Percentiles rank a stretch among this genome's conserved stretches.
Evolutionary conservation across 1,284 basidiomycete species (phyloP).

Genomic region (Exobasidium cylindrosporum): DNA sequence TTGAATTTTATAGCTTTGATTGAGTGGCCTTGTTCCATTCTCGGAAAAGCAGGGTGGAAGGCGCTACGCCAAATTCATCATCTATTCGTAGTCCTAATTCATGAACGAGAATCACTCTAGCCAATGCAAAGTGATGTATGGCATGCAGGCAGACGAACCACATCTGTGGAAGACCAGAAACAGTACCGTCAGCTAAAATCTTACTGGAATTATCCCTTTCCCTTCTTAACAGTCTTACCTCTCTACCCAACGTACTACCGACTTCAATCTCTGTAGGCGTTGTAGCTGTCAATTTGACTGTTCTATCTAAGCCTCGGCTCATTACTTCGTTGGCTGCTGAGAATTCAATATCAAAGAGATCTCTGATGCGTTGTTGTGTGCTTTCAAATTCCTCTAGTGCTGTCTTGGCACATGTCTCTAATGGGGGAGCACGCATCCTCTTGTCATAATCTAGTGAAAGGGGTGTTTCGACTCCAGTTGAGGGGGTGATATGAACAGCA

Average conservation of each 20-base stretch:
- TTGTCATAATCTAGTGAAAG: constrained; percentile 40
- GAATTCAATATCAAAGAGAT: constrained; percentile 16
- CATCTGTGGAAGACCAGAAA: constrained; percentile 20
- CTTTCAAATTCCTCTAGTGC: constrained; percentile 33
- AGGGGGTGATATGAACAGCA: constrained; percentile 19
- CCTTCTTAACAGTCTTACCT: no score
- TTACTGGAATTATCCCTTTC: no score
- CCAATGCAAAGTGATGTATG: constrained; percentile 49
- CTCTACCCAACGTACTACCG: constrained; percentile 18
- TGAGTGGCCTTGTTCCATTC: neutral
- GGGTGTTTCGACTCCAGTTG: neutral
- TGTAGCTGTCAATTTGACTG: constrained; percentile 33
- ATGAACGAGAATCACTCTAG: constrained; percentile 41
- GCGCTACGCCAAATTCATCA: constrained; percentile 47
- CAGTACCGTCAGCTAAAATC: neutral
- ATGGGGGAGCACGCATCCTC: constrained; percentile 23
- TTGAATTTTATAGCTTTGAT: constrained; percentile 10
- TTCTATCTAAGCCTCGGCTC: constrained; percentile 1
- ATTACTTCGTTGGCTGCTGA: neutral
- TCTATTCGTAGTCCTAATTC: constrained; percentile 37
- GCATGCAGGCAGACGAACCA: constrained; percentile 51
- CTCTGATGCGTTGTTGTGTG: constrained; percentile 21
- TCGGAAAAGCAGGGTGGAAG: constrained; percentile 37
- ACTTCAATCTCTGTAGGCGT: constrained; percentile 31
- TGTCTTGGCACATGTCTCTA: constrained; percentile 28